Evolutionary conservation across 2,329 filamentous ascomycete species (phyloP), one percentile per base, ranked within the genome.

Genomic region (Westerdykella ornata): DNA sequence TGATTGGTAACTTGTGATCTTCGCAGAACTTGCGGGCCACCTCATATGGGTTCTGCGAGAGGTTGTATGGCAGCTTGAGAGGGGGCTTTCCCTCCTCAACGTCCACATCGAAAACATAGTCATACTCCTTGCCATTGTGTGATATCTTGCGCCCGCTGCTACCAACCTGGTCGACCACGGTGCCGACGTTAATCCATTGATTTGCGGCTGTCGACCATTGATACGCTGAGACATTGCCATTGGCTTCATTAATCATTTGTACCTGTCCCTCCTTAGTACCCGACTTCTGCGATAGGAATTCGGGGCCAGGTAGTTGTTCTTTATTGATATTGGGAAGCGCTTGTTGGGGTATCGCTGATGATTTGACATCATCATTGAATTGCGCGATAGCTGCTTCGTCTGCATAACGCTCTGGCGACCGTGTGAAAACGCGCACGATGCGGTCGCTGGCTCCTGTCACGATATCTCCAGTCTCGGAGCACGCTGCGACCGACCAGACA

Each of bases 201-300:
- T 49, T 77, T 70, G 56, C 66, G 53, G 60, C 61, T 49, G 69
- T 68, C 11, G 89, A 94, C 90, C 90, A 97, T 46, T 86, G 82
- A 60, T 97, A 87, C 7, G 89, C 88, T 4, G 85, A 88, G 20
- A 96, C 76, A 38, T 80, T 86, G 35, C 88, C 88, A 57, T 94
- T 82, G 6, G 77, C 71, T 62, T 95, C 85, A 44, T 78, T 80
- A 56, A 96, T 90, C 80, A 94, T 94, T 56, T 94, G 84, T 4
- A 95, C 85, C 60, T 98, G 90, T 0, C 92, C 92, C 50, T 98
- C 92, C 66, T 95, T 95, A n/a, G 86, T 92, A 3, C 92, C 92
- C 0, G 81, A 80, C 53, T 88, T 89, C 41, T 78, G 78, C 41
- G 81, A 78, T 7, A 98, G 70, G 54, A 95, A 96, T 14, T 94